Base-by-base conservation (phyloP, 345 rosid species). In the Excoecaria cochinchinensis region DNA sequence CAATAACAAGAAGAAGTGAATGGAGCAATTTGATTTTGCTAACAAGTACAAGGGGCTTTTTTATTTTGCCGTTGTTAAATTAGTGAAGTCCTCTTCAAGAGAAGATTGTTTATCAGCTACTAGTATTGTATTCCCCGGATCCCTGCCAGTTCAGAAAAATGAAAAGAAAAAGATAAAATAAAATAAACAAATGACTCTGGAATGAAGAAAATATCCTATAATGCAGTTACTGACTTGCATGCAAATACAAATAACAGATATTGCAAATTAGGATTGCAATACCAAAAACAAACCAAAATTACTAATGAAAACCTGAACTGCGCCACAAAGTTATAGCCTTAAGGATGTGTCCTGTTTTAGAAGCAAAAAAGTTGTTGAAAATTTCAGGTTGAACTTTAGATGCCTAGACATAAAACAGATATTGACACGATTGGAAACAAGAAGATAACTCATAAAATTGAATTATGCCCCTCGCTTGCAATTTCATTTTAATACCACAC, bases 21-120 rank as follows among this genome's bases (percentile, higher is more conserved):
- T 58, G 44, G 1, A 0, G 48, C 7, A 52, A 53, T 53, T 70
- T 17, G 73, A 70, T 16, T 69, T 25, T 36, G 46, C 72, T 52
- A 69, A 53, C 5, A 21, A 67, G 8, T 19, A 10, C 53, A 59
- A 62, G 24, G 69, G 39, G 48, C 73, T 79, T 81, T 67, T 55
- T 73, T 58, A 51, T 71, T 64, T 69, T 71, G 22, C 58, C 50
- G 63, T 62, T 42, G 74, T 38, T 19, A 77, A 67, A 48, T 79
- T 51, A 63, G 50, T 44, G 19, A 76, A 73, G 60, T 60, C 71
- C 76, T 67, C 76, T 76, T 71, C 72, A 55, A 70, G 22, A 48
- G 52, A 38, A 3, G 21, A 61, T 66, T 11, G 24, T 63, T 73
- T 66, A 42, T 53, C 74, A 62, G 53, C 50, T 53, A 74, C 58